These are phyloP conservation scores for Phyllostachys edulis DNA, from an alignment of 176 grass and related monocot species.

Conservation along the genomic window DNA sequence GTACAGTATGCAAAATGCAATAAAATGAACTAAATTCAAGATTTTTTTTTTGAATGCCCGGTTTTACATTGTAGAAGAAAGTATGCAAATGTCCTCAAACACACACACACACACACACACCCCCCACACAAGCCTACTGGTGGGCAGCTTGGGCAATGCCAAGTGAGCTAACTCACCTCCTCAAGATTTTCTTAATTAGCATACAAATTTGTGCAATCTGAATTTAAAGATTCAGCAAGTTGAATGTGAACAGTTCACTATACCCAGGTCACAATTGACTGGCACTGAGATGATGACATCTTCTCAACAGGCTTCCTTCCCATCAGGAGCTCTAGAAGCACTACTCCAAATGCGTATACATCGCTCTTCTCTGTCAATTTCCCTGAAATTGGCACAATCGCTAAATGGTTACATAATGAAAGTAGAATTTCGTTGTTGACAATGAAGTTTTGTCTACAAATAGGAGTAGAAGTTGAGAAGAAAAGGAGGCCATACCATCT, in stretches of 20 bases:
- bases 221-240: background rate
- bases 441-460: background rate
- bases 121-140: too few species aligned
- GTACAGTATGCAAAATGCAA: background rate
- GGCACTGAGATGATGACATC: constrained; percentile 71
- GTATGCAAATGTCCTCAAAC: too few species aligned
- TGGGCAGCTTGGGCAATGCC: too few species aligned
- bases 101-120: too few species aligned
- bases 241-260: background rate
- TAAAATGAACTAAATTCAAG: background rate
- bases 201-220: background rate
- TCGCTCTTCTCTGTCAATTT: constrained; percentile 97
- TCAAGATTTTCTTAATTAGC: background rate
- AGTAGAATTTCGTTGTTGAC: constrained; percentile 4
- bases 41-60: too few species aligned
- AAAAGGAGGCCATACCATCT: constrained; percentile 55
- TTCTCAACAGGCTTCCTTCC: constrained; percentile 94
- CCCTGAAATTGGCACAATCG: constrained; percentile 48
- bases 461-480: background rate
- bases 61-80: too few species aligned
- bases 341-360: constrained; percentile 92
- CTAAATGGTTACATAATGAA: constrained; percentile 22
- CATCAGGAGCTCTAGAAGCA: constrained; percentile 90
- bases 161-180: too few species aligned
- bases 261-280: constrained; percentile 98